phyloP scores from a whole-genome alignment of 1,284 basidiomycete species.

The Puccinia coronata region DNA sequence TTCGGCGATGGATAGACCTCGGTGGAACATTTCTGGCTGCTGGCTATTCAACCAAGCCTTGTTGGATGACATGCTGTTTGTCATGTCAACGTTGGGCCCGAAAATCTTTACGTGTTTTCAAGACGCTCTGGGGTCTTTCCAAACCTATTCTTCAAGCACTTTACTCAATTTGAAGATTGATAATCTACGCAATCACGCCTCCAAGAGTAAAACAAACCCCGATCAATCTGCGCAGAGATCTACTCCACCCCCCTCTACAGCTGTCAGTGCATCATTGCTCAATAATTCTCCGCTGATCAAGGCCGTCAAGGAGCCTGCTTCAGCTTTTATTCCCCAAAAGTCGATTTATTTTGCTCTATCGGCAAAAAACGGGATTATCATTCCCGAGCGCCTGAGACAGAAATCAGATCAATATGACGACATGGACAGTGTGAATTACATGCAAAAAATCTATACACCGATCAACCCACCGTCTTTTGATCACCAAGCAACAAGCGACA shows the following conservation, averaged over 20 bases:
- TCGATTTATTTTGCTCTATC: slow-evolving; percentile 53
- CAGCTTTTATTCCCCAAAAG: slow-evolving; percentile 51
- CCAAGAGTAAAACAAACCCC: slow-evolving; percentile 6
- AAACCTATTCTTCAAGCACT: slow-evolving; percentile 50
- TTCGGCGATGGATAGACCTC: slow-evolving; percentile 7
- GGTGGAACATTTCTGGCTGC: slow-evolving; percentile 38
- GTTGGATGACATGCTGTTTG: slow-evolving; percentile 47
- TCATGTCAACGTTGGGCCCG: slow-evolving; percentile 40
- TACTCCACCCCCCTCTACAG: neutral
- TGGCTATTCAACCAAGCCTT: slow-evolving; percentile 46
- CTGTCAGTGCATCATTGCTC: neutral
- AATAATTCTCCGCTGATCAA: slow-evolving; percentile 52
- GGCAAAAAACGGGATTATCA: slow-evolving; percentile 50
- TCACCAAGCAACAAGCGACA: slow-evolving; percentile 4
- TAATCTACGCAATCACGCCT: slow-evolving; percentile 33
- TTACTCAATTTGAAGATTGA: slow-evolving; percentile 48
- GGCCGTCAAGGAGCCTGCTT: slow-evolving; percentile 52
- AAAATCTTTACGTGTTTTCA: slow-evolving; percentile 48
- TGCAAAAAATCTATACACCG: slow-evolving; percentile 30
- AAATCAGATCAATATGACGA: neutral
- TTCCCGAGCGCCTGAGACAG: slow-evolving; percentile 35
- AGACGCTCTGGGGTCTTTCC: slow-evolving; percentile 47
- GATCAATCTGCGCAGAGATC: slow-evolving; percentile 6
- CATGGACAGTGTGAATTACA: slow-evolving; percentile 6
- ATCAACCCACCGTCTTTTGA: slow-evolving; percentile 24